These are phyloP conservation scores for Tolypocladium tundrense DNA, from an alignment of 2,329 filamentous ascomycete genomes.

Conservation along the genomic window DNA sequence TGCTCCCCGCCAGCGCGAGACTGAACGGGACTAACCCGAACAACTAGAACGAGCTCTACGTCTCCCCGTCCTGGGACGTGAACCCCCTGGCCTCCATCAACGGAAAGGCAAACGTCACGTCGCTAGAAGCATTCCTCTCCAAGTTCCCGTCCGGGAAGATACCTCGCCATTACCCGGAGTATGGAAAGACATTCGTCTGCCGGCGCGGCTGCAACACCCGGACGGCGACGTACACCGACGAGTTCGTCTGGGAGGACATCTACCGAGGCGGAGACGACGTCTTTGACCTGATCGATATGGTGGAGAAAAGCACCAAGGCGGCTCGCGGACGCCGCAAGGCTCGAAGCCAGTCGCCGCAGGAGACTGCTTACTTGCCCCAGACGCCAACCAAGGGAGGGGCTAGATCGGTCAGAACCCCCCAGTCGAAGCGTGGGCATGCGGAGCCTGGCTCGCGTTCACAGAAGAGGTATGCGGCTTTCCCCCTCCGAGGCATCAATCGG, in stretches of 20 bases:
- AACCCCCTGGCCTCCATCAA: conserved; percentile 86
- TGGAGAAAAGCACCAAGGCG: conserved; percentile 64
- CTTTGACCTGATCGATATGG: conserved; percentile 51
- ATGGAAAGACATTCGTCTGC: conserved; percentile 82
- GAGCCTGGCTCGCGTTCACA: conserved; percentile 20
- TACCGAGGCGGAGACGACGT: conserved; percentile 59
- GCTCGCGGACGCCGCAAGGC: conserved; percentile 30
- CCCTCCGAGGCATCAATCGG: neutral
- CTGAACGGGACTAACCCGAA: neutral
- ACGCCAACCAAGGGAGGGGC: conserved; percentile 26
- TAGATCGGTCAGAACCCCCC: conserved; percentile 17
- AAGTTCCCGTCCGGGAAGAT: conserved; percentile 67
- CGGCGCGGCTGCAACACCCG: conserved; percentile 80
- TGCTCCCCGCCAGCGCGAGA: neutral
- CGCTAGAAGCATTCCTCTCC: conserved; percentile 54
- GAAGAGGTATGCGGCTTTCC: conserved; percentile 14
- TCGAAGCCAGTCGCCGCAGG: conserved; percentile 20
- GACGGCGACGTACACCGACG: conserved; percentile 82
- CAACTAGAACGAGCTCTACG: conserved; percentile 74
- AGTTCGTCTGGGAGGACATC: conserved; percentile 85
- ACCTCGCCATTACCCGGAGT: conserved; percentile 60
- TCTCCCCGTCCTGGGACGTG: conserved; percentile 76
- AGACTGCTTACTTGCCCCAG: conserved; percentile 21
- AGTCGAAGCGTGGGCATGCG: conserved; percentile 16
- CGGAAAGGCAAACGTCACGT: conserved; percentile 75